Base-by-base conservation (phyloP, 371 early-diverging fungal genomes). In the Polyrhizophydium stewartii region DNA sequence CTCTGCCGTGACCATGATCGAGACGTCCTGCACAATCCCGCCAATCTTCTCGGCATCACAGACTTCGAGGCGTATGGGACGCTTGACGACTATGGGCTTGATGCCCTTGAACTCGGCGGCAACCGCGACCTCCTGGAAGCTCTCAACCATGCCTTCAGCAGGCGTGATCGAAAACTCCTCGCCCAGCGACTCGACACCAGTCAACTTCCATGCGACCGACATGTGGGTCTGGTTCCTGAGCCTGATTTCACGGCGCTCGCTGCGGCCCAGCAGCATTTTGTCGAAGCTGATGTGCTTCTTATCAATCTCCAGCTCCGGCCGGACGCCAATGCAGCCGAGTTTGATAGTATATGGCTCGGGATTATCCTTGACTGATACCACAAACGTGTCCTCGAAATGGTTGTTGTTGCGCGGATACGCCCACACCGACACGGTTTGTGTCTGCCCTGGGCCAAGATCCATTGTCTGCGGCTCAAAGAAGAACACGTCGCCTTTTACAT, bases 301-400 rank as follows among this genome's bases (percentile, higher is more conserved):
- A 46, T 83, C 83, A 19, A 83, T 62, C 56, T 83, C 85, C 1
- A 85, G 55, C 60, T 85, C 85, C 0, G 85, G 81, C 59, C 77
- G 77, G 21, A 78, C 80, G 0, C 85, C 85, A 31, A 64, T 61
- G 60, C 80, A 77, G n/a, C 70, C 60, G 27, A 85, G 35, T 41
- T 77, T 81, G 67, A 62, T 77, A 10, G 27, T 41, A 49, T 70
- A 73, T 1, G 84, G 83, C 63, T 80, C 80, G 12, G 85, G 85
- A 61, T 85, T 85, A 64, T 85, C 85, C 63, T 77, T 83, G 32
- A 83, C 69, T 50, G 77, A 77, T 19, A 76, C 32, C 10, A 85
- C 61, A 6, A 85, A 50, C 5, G 58, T 58, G 55, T 85, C 85
- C 49, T 85, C 84, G 50, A 77, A 73, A 37, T 65, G 58, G 28